phyloP scores from a whole-genome alignment of 495 filamentous ascomycete genomes.

The Penicillium paxilli region DNA sequence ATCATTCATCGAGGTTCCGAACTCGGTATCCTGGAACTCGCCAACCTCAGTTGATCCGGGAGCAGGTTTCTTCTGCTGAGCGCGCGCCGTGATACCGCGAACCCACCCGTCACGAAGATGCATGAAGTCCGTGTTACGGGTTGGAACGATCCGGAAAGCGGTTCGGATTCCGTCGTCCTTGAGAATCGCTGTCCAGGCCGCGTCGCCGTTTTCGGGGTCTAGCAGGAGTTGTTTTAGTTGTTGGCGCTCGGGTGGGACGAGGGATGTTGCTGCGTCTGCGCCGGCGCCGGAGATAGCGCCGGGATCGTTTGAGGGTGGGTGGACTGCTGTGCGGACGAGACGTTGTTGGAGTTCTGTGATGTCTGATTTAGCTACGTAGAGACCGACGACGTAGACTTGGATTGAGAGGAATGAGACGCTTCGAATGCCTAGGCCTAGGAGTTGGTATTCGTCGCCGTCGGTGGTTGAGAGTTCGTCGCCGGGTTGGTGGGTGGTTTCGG shows the following conservation, averaged over 20 bases:
- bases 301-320: slow-evolving; percentile 41
- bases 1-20: slow-evolving; percentile 66
- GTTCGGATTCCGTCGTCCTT: slow-evolving; percentile 63
- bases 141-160: slow-evolving; percentile 77
- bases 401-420: slow-evolving; percentile 89
- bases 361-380: slow-evolving; percentile 82
- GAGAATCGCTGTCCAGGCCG: slow-evolving; percentile 72
- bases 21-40: slow-evolving; percentile 66
- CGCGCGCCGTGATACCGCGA: slow-evolving; percentile 73
- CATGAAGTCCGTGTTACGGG: slow-evolving; percentile 84
- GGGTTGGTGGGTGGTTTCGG: slow-evolving; percentile 37
- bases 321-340: slow-evolving; percentile 48
- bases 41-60: slow-evolving; percentile 16
- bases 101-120: slow-evolving; percentile 92
- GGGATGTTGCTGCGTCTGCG: slow-evolving; percentile 68
- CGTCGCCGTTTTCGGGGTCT: slow-evolving; percentile 64
- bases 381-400: slow-evolving; percentile 90
- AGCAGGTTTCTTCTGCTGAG: slow-evolving; percentile 40
- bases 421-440: slow-evolving; percentile 83
- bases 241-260: slow-evolving; percentile 78
- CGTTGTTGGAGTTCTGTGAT: slow-evolving; percentile 58
- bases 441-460: slow-evolving; percentile 69
- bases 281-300: slow-evolving; percentile 49
- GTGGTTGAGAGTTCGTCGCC: slow-evolving; percentile 32
- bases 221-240: slow-evolving; percentile 65